Percentiles rank a stretch among this genome's conserved stretches.
Conservation (phyloP, 208 protist genomes). For the Tritrichomonas foetus region DNA sequence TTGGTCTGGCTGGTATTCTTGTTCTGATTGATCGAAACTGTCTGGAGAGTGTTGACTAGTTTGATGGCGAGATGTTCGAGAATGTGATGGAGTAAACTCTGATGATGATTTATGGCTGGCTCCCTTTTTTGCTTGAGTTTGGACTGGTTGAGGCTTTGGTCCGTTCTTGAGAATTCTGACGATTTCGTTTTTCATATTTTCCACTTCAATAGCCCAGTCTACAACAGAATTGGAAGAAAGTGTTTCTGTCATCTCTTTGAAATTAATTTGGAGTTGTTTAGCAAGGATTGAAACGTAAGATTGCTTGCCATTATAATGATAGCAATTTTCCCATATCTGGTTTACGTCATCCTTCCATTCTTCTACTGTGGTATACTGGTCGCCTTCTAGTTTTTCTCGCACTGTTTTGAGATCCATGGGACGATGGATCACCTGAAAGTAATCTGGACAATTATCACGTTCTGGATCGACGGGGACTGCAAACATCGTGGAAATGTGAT, state of each 20-base stretch:
- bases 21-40: too few relatives aligned
- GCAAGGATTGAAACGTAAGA: background rate
- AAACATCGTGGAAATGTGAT: background rate
- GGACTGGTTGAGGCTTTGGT: too few relatives aligned
- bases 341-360: constrained; percentile 25
- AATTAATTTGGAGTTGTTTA: background rate
- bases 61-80: too few relatives aligned
- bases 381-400: background rate
- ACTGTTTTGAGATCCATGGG: background rate
- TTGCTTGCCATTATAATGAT: background rate
- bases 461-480: background rate
- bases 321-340: constrained; percentile 1
- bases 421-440: background rate
- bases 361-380: background rate
- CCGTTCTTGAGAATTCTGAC: background rate
- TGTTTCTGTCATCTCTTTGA: background rate
- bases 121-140: too few relatives aligned
- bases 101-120: too few relatives aligned
- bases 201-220: background rate
- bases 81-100: too few relatives aligned
- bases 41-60: too few relatives aligned
- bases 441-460: background rate
- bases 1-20: too few relatives aligned
- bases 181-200: background rate
- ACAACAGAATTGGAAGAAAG: background rate